Evolutionary conservation across 768 basidiomycete species (phyloP), one percentile per base, ranked within the genome.

Genomic region (Exidia glandulosa): DNA sequence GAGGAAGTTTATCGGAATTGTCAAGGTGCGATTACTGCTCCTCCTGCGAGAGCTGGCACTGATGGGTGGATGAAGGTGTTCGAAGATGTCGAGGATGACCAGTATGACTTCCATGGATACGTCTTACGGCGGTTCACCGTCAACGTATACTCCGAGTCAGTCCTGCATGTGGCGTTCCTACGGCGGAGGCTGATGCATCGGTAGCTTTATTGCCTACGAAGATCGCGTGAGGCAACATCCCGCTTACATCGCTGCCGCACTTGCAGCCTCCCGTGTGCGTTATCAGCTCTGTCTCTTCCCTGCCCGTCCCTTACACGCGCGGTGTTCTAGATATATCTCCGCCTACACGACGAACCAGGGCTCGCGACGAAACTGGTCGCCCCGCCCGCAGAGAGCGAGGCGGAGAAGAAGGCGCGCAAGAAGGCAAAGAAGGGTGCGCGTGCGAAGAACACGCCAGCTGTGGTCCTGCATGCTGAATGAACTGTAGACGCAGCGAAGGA

Each of bases 71-170:
- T 31, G 41, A 61, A 90, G 90, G 74, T 86, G 16, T 97, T 95
- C 70, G 80, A 86, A 58, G 88, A 88, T 57, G 81, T 89, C 63
- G 92, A 96, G 63, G 93, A 97, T 64, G 94, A 96, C 67, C 94
- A 98, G 72, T 97, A 88, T 66, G 96, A 99, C 71, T 99, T 99
- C 79, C 96, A 99, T 70, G 84, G 88, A 6, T 99, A 97, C 71
- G 90, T 90, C 64, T 64, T 97, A 64, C 85, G 96, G 58, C 93
- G 90, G 66, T 89, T 86, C 66, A 95, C 89, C 7, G 73, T 98
- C 34, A 87, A 85, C 58, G 83, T 91, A 13, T 98, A 98, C 69
- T 62, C 89, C 58, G 82, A 84, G 95, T 97, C 65, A 62, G 88
- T 75, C 4, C 14, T 29, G 23, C 25, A 4, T 54, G 25, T 54